These are phyloP conservation scores for Termitomyces titanicus DNA, from an alignment of 768 basidiomycete species.

Conservation along the genomic window DNA sequence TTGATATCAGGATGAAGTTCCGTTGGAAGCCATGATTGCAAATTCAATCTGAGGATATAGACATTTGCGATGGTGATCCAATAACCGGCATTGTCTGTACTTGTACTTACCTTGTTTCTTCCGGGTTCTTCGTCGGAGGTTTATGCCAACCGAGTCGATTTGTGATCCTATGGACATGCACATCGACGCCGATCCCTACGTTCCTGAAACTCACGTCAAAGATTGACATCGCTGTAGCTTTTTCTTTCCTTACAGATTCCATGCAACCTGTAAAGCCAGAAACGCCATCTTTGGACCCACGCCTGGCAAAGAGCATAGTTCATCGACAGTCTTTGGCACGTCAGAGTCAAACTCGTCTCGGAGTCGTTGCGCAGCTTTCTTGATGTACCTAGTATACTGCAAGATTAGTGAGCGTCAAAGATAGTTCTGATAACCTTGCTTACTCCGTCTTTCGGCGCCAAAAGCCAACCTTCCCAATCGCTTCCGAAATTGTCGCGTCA, in stretches of 20 bases:
- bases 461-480: slow-evolving; percentile 89
- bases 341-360: slow-evolving; percentile 75
- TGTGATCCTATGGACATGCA: slow-evolving; percentile 94
- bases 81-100: background rate
- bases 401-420: background rate
- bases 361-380: slow-evolving; percentile 66
- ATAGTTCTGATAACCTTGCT: slow-evolving; percentile 19
- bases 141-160: slow-evolving; percentile 93
- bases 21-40: slow-evolving; percentile 81
- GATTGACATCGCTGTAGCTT: background rate
- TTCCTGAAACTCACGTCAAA: slow-evolving; percentile 47
- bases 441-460: slow-evolving; percentile 86
- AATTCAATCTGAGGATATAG: slow-evolving; percentile 48
- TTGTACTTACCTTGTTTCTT: slow-evolving; percentile 69
- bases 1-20: slow-evolving; percentile 76
- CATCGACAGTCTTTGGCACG: slow-evolving; percentile 85
- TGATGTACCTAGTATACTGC: slow-evolving; percentile 54
- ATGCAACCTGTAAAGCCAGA: slow-evolving; percentile 76
- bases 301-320: slow-evolving; percentile 82
- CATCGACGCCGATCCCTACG: slow-evolving; percentile 91
- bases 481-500: slow-evolving; percentile 58
- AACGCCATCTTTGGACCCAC: slow-evolving; percentile 99
- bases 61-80: background rate
- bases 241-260: slow-evolving; percentile 59
- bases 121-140: slow-evolving; percentile 77